Evolutionary conservation across 208 protist genomes (phyloP), one percentile per base, ranked within the genome.

Genomic region (Leptomonas seymouri): DNA sequence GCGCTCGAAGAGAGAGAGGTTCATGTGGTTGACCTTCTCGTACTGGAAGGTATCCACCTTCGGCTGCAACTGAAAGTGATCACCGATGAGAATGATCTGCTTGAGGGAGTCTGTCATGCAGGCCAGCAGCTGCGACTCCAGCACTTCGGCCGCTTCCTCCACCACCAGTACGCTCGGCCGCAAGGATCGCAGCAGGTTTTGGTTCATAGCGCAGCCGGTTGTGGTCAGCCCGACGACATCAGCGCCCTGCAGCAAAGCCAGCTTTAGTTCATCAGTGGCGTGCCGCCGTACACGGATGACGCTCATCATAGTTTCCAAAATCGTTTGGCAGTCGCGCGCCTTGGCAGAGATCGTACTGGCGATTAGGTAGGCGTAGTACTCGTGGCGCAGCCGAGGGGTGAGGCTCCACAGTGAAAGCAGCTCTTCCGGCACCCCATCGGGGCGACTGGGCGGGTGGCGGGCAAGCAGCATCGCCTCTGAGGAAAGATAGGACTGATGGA

Each of bases 211-310:
- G 42, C 91, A 97, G 25, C 94, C 94, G 1, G 94, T 97, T 30
- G 95, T 98, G 23, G 97, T 98, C 20, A 95, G 74, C 50, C 93
- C 97, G 54, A 98, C 85, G n/a, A 98, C 86, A 67, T 96, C 87
- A 8, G 90, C 91, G 11, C 85, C 87, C 8, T 82, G 85, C 64
- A 97, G 85, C 16, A 97, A 71, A 14, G 78, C 60, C 28, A 97
- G 75, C 71, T 87, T 87, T 41, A 88, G 72, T 73, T 94, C 87
- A 62, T 93, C 87, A 41, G 89, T 88, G 23, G 89, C 89, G 76
- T 97, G 91, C 57, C 85, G 90, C 41, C 89, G 91, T 51, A 94
- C 87, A 6, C 67, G 77, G 20, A 97, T 70, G 18, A 89, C 69
- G 48, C 84, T 88, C 66, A 78, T 53, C 58, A 97, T 85, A 14